A percentile compares a stretch with the other conserved stretches of the same genome.
phyloP scores from a whole-genome alignment of 129 eudicot genomes.

The Flaveria sonorensis region DNA sequence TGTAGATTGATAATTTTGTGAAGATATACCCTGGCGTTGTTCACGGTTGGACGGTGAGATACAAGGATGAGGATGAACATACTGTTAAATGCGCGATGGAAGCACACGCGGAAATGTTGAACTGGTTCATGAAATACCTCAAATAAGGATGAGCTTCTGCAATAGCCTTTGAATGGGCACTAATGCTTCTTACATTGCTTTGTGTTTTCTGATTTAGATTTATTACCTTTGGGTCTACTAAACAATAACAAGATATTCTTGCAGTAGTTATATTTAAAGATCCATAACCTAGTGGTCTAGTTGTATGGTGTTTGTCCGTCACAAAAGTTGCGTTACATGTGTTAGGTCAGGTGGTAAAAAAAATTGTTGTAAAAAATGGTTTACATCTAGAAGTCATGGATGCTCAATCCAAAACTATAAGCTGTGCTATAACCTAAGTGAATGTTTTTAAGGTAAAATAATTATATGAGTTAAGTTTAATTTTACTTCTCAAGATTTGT shows the following conservation, averaged over 20 bases:
- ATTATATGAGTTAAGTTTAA: too few species aligned
- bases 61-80: conserved; percentile 41
- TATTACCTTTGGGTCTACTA: background rate
- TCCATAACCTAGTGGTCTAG: too few species aligned
- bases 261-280: background rate
- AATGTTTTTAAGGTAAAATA: too few species aligned
- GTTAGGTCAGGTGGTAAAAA: too few species aligned
- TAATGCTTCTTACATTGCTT: background rate
- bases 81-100: conserved; percentile 40
- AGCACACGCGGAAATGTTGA: conserved; percentile 46
- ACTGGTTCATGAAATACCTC: conserved; percentile 41
- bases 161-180: background rate
- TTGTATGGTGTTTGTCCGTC: too few species aligned
- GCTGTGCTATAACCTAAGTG: too few species aligned
- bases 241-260: too few species aligned
- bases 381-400: too few species aligned
- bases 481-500: too few species aligned
- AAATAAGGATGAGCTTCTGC: conserved; percentile 12
- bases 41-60: conserved; percentile 57
- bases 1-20: conserved; percentile 42
- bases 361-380: too few species aligned
- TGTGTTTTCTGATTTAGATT: background rate
- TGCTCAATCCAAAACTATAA: too few species aligned
- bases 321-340: too few species aligned
- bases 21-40: conserved; percentile 47